Evolutionary conservation across 1,284 basidiomycete genomes (phyloP).

Genomic region (Puccinia coronata): DNA sequence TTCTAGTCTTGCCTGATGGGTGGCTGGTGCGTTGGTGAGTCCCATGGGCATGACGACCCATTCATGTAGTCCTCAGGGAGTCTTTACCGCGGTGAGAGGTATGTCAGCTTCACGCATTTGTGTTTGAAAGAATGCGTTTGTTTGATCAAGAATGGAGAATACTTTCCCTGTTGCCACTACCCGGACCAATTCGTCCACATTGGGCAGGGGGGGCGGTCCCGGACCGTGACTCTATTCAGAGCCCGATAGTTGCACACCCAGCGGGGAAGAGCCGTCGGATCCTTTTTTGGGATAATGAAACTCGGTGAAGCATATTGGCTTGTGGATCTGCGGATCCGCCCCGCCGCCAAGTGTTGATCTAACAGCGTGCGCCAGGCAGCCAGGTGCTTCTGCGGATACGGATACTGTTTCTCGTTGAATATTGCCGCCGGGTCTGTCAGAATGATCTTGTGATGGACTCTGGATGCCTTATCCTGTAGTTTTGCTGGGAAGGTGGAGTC

Average conservation of each 20-base stretch:
- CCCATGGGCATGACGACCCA: constrained; percentile 4
- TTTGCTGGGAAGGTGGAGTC: not conserved
- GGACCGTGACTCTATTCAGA: too few species aligned
- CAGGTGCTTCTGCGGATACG: not conserved
- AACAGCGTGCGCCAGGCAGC: not conserved
- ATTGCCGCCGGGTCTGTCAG: not conserved
- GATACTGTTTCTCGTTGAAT: constrained; percentile 2
- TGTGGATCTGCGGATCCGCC: not conserved
- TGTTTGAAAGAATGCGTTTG: too few species aligned
- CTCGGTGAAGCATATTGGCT: constrained; percentile 9
- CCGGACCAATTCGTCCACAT: too few species aligned
- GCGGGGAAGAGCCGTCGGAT: not conserved
- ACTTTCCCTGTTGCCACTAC: too few species aligned
- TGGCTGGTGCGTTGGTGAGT: constrained; percentile 51
- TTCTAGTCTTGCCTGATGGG: constrained; percentile 37
- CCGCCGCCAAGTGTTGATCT: too few species aligned
- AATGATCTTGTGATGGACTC: not conserved
- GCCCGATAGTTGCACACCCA: too few species aligned
- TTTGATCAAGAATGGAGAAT: too few species aligned
- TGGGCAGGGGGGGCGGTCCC: too few species aligned
- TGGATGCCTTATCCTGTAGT: not conserved
- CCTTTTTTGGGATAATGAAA: not conserved
- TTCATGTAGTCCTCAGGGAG: not conserved
- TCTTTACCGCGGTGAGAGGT: too few species aligned
- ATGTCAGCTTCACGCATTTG: too few species aligned